Conservation (phyloP, 768 basidiomycete species). For the Crepidotus variabilis region DNA sequence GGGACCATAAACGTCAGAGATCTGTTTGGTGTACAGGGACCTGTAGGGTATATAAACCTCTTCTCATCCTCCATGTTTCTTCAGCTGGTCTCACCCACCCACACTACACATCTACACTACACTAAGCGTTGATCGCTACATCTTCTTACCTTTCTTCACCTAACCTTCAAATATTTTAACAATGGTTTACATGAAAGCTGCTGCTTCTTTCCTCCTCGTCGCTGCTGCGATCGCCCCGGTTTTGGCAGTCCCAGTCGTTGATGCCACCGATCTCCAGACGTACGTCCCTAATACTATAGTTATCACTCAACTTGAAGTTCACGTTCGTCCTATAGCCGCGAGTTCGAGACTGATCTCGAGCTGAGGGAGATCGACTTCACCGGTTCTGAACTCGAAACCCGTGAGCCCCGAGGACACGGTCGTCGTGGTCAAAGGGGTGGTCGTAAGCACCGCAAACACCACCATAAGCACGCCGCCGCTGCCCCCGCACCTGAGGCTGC, state of each 20-base stretch:
- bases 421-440: not conserved
- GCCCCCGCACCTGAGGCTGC: not conserved
- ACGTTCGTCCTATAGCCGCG: not conserved
- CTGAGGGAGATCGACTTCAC: not conserved
- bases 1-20: not conserved
- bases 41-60: not conserved
- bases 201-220: not conserved
- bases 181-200: not conserved
- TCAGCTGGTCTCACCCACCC: not conserved
- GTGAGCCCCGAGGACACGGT: not conserved
- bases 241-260: not conserved
- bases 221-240: not conserved
- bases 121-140: not conserved
- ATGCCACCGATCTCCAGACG: not conserved
- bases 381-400: not conserved
- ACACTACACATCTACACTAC: not conserved
- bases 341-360: not conserved
- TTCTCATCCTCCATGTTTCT: not conserved
- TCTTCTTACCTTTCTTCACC: not conserved
- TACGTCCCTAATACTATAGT: not conserved
- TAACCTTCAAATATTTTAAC: not conserved
- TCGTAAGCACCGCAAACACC: not conserved
- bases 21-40: not conserved
- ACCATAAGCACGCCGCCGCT: not conserved
- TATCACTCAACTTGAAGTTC: not conserved